phyloP scores from a whole-genome alignment of 257 asterid species.

The Phtheirospermum japonicum region DNA sequence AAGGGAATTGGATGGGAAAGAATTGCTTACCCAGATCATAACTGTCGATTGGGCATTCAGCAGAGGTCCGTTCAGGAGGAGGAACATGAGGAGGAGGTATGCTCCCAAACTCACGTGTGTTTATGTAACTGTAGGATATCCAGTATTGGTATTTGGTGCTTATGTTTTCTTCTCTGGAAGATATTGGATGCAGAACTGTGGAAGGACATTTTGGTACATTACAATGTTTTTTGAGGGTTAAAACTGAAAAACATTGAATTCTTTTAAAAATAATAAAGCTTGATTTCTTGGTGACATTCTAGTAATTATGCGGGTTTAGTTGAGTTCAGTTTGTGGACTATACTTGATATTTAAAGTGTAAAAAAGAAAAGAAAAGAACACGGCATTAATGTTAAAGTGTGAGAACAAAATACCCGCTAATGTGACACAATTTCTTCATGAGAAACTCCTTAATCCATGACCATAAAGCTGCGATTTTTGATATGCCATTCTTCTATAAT shows the following conservation, averaged over 20 bases:
- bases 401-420: neutral
- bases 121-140: neutral
- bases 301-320: neutral
- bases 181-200: conserved; percentile 2
- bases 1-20: conserved; percentile 63
- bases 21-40: conserved; percentile 61
- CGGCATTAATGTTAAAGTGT: neutral
- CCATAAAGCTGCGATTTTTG: neutral
- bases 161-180: neutral
- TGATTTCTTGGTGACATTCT: neutral
- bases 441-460: neutral
- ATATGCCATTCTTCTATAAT: neutral
- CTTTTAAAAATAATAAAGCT: neutral
- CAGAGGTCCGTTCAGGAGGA: conserved; percentile 88
- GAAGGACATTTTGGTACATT: neutral
- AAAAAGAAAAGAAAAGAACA: neutral
- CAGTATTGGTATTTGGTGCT: neutral
- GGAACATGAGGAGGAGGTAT: conserved; percentile 79
- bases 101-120: conserved; percentile 18
- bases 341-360: neutral
- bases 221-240: neutral
- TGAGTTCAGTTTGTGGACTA: neutral
- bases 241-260: neutral
- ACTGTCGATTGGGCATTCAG: conserved; percentile 97
- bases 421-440: conserved; percentile 5